These are phyloP conservation scores for Exophiala lecanii-corni DNA, from an alignment of 2,329 filamentous ascomycete genomes.

Conservation along the genomic window DNA sequence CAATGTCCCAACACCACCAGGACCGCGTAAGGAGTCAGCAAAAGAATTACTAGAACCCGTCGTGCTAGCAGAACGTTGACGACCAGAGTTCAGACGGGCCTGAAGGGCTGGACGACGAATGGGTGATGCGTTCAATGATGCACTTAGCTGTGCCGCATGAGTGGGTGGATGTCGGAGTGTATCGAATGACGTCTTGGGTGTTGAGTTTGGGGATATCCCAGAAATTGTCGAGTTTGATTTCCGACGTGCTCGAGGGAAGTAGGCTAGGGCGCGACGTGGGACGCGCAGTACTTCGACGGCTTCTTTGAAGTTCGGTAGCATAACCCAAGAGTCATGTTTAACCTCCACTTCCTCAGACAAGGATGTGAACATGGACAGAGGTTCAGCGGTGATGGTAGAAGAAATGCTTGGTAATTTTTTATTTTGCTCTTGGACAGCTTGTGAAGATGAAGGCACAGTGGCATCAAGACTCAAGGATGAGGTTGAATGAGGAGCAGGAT, in stretches of 20 bases:
- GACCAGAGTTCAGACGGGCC: conserved; percentile 27
- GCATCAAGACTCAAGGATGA: background rate
- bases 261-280: conserved; percentile 73
- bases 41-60: conserved; percentile 34
- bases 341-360: conserved; percentile 57
- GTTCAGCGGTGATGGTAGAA: conserved; percentile 15
- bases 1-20: conserved; percentile 84
- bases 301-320: conserved; percentile 64
- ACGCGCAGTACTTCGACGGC: conserved; percentile 84
- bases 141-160: conserved; percentile 29
- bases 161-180: conserved; percentile 29
- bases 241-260: conserved; percentile 85
- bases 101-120: conserved; percentile 31
- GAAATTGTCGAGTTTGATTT: conserved; percentile 68
- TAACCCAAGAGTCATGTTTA: conserved; percentile 86
- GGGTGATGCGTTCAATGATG: conserved; percentile 31
- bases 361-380: conserved; percentile 14
- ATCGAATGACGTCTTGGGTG: conserved; percentile 26
- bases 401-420: conserved; percentile 2
- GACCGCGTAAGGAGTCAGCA: conserved; percentile 66
- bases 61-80: conserved; percentile 24
- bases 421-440: conserved; percentile 2
- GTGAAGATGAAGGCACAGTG: background rate
- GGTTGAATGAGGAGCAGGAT: background rate
- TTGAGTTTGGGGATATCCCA: conserved; percentile 38